Evolutionary conservation across 2,329 filamentous ascomycete genomes (phyloP).

Genomic region (Metarhizium album): DNA sequence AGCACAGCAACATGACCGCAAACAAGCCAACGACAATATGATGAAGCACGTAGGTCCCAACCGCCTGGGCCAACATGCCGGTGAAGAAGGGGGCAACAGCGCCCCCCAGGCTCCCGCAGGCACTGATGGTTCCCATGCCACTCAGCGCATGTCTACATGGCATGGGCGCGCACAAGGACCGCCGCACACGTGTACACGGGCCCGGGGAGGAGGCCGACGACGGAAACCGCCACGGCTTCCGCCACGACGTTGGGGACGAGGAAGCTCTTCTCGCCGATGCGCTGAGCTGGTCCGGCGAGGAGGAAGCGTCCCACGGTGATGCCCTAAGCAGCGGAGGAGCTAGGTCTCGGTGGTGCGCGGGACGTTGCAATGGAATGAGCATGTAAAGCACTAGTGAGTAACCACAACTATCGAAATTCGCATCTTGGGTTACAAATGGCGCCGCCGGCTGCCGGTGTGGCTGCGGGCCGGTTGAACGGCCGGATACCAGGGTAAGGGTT

Average conservation of each 20-base stretch:
- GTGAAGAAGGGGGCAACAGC: constrained; percentile 57
- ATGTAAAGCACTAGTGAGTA: too few species aligned
- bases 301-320: constrained; percentile 68
- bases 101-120: constrained; percentile 59
- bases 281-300: constrained; percentile 54
- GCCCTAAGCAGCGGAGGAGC: constrained; percentile 26
- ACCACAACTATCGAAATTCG: too few species aligned
- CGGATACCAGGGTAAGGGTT: too few species aligned
- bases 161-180: constrained; percentile 51
- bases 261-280: constrained; percentile 59
- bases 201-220: constrained; percentile 66
- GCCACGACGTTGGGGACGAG: constrained; percentile 64
- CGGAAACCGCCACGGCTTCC: constrained; percentile 53
- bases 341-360: background rate
- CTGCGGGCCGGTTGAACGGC: background rate
- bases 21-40: constrained; percentile 59
- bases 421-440: too few species aligned
- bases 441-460: background rate
- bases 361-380: too few species aligned
- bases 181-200: constrained; percentile 68
- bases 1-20: constrained; percentile 52
- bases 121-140: constrained; percentile 56
- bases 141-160: constrained; percentile 49
- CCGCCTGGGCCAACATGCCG: constrained; percentile 50
- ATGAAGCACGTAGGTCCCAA: constrained; percentile 52